Base-by-base conservation (phyloP, 805 yeast genomes). In the Isabelozyma rhagii region DNA sequence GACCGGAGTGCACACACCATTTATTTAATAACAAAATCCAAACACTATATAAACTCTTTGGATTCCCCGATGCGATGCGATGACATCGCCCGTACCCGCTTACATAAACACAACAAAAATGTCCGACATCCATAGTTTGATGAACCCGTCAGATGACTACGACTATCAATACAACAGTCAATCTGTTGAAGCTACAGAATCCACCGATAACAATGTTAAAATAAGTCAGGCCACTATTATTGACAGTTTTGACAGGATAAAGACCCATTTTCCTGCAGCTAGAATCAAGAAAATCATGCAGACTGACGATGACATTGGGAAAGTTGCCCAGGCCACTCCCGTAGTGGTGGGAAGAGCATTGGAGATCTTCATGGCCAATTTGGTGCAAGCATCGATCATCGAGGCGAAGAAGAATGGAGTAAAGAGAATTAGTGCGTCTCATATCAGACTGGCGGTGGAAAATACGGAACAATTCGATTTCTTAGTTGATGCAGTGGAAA, bases 281-380 rank as follows among this genome's bases (percentile, higher is more conserved):
- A 82, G 98, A 54, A 91, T 94, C 60, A 94, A 94, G 74, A 89
- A 94, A 60, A 82, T 94, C 51, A 93, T 94, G 97, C 99, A 94
- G 64, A 85, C 96, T 28, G 99, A 94, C 68, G 99, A 94, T 55
- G 99, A 94, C 55, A 92, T 94, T 43, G 99, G 99, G 3, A 94
- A 94, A 64, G 98, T 94, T 5, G 97, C 99, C 3, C 97, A 92
- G 63, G 97, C 97, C 1, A 96, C 99, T 2, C 99, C 99, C 0
- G 87, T 93, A n/a, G 93, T 93, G 14, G 97, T 94, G 8, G 97
- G 98, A 7, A 81, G 97, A 54, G 97, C 99, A 0, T 75, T 94
- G 47, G 98, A 94, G 70, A 80, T 90, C 52, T 94, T 94, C 65
- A 82, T 94, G 79, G 89, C 96, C 46, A 83, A 94, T 48, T 76